Evolutionary conservation across 257 asterid species (phyloP), one percentile per base, ranked within the genome.

Genomic region (Plectranthus barbatus): DNA sequence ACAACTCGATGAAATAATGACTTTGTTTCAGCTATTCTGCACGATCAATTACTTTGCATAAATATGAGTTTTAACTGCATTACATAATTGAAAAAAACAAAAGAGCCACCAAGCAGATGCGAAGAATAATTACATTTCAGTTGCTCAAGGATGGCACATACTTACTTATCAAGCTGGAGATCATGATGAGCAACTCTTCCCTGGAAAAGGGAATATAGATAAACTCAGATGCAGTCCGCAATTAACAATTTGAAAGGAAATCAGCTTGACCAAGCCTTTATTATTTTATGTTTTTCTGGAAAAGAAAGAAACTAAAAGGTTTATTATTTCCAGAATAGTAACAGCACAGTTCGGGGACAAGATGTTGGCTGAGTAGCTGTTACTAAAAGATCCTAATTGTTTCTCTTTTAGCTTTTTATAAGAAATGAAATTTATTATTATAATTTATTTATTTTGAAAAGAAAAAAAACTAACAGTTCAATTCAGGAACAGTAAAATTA

Each of bases 11-110:
- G 81, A 77, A 91, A 50, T 76, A 83, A 50, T 62, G 75, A 62
- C 44, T 74, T 86, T 64, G 77, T 60, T 80, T 86, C 90, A 67
- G 75, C 77, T 45, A 57, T 34, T 77, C 98, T 91, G 88, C 73
- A 83, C 29, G 75, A 72, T 31, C 68, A 79, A 74, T 42, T 37
- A 64, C 62, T 53, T 54, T 21, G 41, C 49, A 75, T 45, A 70
- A 74, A 54, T 58, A 50, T 15, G 40, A 1, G 48, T 12, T 45
- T 48, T 31, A 52, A 67, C 31, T 41, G 68, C 26, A 69, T 42
- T 51, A 70, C 41, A 62, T 20, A 55, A 42, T 44, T 20, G 19
- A 55, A 53, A 44, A 55, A 53, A 36, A 46, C 1, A 18, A 26
- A 26, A 54, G 31, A 56, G 60, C 31, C 23, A 46, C 50, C 61